A percentile compares a stretch with the other conserved stretches of the same genome.
These are phyloP conservation scores for Pseudogymnoascus sp. DNA, from an alignment of 2,329 filamentous ascomycete genomes.

Conservation along the genomic window DNA sequence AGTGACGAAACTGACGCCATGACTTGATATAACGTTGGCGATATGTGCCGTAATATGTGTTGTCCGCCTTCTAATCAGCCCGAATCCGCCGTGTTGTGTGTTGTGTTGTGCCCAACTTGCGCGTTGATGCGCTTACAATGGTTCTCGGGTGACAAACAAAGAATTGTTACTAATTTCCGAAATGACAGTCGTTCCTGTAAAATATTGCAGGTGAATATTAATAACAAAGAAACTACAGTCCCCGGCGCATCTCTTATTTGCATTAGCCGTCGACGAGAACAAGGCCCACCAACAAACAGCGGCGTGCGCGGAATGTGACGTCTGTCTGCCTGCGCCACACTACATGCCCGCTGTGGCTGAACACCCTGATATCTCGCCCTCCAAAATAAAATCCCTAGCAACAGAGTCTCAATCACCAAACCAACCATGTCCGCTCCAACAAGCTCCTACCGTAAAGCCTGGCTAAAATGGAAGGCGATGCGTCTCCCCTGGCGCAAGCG, in stretches of 20 bases:
- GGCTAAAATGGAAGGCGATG: conserved; percentile 56
- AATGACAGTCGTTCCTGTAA: conserved; percentile 3
- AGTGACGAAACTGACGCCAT: conserved; percentile 94
- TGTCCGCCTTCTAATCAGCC: not conserved
- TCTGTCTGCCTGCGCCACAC: conserved; percentile 7
- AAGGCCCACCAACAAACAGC: not conserved
- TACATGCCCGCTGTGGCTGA: not conserved
- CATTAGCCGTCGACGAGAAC: not conserved
- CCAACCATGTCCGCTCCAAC: conserved; percentile 10
- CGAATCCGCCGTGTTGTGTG: not conserved
- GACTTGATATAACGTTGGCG: not conserved
- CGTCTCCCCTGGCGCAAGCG: conserved; percentile 56
- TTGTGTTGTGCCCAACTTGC: not conserved
- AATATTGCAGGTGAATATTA: not conserved
- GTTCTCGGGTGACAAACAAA: not conserved
- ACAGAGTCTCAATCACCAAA: not conserved
- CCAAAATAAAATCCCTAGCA: not conserved
- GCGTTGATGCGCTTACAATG: not conserved
- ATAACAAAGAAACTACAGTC: not conserved
- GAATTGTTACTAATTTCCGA: not conserved
- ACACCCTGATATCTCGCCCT: not conserved
- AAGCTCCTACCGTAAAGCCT: conserved; percentile 27
- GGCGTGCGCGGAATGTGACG: conserved; percentile 8
- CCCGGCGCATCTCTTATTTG: conserved; percentile 4
- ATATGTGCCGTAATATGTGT: not conserved